Conservation (phyloP, 2,329 filamentous ascomycete genomes). For the Xylaria sp. region DNA sequence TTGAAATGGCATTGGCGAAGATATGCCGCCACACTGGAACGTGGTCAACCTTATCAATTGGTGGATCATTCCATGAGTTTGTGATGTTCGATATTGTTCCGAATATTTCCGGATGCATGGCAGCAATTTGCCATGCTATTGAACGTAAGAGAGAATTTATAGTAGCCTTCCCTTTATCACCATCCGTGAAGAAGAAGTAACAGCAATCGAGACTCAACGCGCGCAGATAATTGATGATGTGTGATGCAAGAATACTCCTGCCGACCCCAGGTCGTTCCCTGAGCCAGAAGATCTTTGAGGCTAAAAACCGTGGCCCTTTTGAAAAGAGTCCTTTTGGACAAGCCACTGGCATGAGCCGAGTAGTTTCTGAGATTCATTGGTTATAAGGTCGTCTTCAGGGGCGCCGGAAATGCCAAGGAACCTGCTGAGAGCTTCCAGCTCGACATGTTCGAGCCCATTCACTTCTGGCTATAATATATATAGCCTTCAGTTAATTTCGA, state of each 20-base stretch:
- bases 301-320: slow-evolving; percentile 27
- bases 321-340: slow-evolving; percentile 13
- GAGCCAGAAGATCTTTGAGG: slow-evolving; percentile 33
- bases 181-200: slow-evolving; percentile 28
- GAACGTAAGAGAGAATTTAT: slow-evolving; percentile 43
- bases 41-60: slow-evolving; percentile 43
- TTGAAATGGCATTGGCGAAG: slow-evolving; percentile 40
- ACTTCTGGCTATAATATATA: background rate
- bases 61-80: slow-evolving; percentile 34
- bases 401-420: background rate
- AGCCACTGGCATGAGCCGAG: slow-evolving; percentile 34
- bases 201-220: slow-evolving; percentile 20
- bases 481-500: too few species aligned
- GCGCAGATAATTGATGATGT: slow-evolving; percentile 30
- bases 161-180: slow-evolving; percentile 50
- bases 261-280: slow-evolving; percentile 32
- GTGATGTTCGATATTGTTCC: slow-evolving; percentile 30
- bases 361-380: slow-evolving; percentile 9
- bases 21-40: slow-evolving; percentile 46
- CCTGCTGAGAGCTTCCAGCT: background rate
- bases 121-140: slow-evolving; percentile 50
- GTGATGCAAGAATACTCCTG: slow-evolving; percentile 29
- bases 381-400: slow-evolving; percentile 12
- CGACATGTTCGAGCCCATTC: background rate
- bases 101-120: slow-evolving; percentile 40